Percentiles rank a stretch among this genome's conserved stretches.
phyloP scores from a whole-genome alignment of 2,329 filamentous ascomycete genomes.

The Aspergillus fischeri region DNA sequence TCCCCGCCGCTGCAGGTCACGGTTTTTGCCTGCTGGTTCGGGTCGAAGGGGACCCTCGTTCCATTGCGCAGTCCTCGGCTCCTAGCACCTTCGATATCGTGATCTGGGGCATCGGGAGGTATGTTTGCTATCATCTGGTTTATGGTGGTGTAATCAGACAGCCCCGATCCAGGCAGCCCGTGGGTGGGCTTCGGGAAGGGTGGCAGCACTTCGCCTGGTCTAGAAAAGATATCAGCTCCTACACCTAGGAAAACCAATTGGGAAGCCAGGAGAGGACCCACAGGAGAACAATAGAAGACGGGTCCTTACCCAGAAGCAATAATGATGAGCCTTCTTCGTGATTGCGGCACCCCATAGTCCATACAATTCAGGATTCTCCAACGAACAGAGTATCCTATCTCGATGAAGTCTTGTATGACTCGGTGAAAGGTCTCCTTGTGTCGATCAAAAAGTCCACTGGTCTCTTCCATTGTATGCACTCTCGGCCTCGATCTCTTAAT shows the following conservation, averaged over 20 bases:
- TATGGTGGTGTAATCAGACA: constrained; percentile 40
- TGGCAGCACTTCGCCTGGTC: constrained; percentile 68
- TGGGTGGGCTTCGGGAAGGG: constrained; percentile 63
- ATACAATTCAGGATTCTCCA: constrained; percentile 59
- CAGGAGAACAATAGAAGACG: too few species aligned
- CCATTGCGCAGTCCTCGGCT: constrained; percentile 21
- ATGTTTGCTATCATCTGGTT: constrained; percentile 39
- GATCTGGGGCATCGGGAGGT: constrained; percentile 38
- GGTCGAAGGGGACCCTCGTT: constrained; percentile 41
- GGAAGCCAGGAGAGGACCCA: not conserved
- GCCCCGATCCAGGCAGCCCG: constrained; percentile 24
- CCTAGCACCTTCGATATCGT: constrained; percentile 33
- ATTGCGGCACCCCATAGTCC: constrained; percentile 50
- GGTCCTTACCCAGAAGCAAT: constrained; percentile 50
- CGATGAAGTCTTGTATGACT: constrained; percentile 61
- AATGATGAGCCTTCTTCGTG: constrained; percentile 47
- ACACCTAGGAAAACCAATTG: not conserved
- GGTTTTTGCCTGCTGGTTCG: constrained; percentile 49
- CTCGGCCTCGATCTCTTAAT: constrained; percentile 59
- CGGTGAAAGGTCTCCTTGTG: constrained; percentile 56
- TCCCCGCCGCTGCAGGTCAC: constrained; percentile 62
- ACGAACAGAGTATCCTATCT: constrained; percentile 63
- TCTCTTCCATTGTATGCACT: constrained; percentile 74
- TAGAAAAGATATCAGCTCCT: constrained; percentile 30
- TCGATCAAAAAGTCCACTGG: constrained; percentile 59